Evolutionary conservation across 768 basidiomycete species (phyloP).

Genomic region (Suillus bovinus): DNA sequence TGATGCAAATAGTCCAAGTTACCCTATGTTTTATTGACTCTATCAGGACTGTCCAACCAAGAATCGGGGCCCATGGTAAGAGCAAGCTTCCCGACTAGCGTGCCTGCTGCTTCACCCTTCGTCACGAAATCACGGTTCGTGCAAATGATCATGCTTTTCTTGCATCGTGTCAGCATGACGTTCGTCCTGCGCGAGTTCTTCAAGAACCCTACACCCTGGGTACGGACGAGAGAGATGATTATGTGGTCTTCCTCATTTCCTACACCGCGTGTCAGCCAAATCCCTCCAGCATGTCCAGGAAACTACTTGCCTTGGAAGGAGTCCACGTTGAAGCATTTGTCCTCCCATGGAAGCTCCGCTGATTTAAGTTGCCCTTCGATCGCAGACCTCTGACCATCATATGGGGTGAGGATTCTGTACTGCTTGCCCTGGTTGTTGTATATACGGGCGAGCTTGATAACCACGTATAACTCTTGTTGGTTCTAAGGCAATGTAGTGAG

Average conservation of each 20-base stretch:
- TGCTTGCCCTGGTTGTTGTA: constrained; percentile 45
- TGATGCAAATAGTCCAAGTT: background rate
- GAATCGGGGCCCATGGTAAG: constrained; percentile 5
- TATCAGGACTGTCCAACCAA: constrained; percentile 20
- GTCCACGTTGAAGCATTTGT: constrained; percentile 77
- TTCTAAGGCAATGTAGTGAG: constrained; percentile 53
- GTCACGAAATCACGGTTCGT: constrained; percentile 41
- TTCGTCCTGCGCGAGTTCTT: constrained; percentile 65
- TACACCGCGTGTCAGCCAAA: constrained; percentile 29
- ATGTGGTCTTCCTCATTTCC: constrained; percentile 83
- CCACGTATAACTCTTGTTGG: constrained; percentile 47
- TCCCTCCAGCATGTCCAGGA: constrained; percentile 5
- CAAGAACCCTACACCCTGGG: constrained; percentile 63
- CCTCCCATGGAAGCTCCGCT: constrained; percentile 50
- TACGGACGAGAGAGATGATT: constrained; percentile 68
- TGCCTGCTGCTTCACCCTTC: constrained; percentile 14
- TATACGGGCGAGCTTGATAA: constrained; percentile 52
- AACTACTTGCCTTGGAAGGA: constrained; percentile 68
- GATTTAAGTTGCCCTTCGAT: constrained; percentile 58
- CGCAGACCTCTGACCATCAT: constrained; percentile 63
- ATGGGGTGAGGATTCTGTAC: constrained; percentile 77
- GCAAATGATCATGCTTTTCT: constrained; percentile 71
- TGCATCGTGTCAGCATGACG: constrained; percentile 84
- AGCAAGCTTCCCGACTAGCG: constrained; percentile 29
- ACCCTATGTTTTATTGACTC: background rate